A percentile compares a stretch with the other conserved stretches of the same genome.
These are phyloP conservation scores for Geotrichum carabidarum DNA, from an alignment of 1,139 yeast genomes.

Conservation along the genomic window DNA sequence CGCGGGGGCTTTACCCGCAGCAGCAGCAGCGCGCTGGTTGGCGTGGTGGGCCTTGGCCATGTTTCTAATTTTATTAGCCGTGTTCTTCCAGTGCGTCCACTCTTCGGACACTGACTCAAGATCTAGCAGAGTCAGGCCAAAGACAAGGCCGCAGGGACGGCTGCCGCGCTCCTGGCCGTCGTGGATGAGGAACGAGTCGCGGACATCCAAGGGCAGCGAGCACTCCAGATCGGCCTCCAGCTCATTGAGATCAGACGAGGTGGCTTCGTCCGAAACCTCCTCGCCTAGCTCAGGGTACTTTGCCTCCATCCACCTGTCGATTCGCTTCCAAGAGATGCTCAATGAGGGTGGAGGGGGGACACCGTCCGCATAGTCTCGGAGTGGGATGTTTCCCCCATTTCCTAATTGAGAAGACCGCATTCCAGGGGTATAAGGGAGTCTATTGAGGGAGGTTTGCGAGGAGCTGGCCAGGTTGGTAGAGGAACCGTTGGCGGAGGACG, in stretches of 20 bases:
- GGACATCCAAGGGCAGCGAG: conserved; percentile 64
- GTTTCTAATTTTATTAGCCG: conserved; percentile 42
- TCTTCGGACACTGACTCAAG: conserved; percentile 68
- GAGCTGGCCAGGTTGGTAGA: conserved; percentile 21
- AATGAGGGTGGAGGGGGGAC: conserved; percentile 70
- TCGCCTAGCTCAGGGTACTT: conserved; percentile 78
- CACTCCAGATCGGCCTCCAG: conserved; percentile 67
- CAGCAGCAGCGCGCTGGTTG: conserved; percentile 21
- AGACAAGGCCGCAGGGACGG: conserved; percentile 65
- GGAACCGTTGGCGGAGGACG: conserved; percentile 23
- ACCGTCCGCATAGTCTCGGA: conserved; percentile 45
- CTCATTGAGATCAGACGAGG: conserved; percentile 70
- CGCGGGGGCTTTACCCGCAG: conserved; percentile 3
- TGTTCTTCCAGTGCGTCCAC: conserved; percentile 67
- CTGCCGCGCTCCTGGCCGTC: conserved; percentile 82
- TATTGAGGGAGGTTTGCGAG: conserved; percentile 32
- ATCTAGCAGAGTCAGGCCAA: conserved; percentile 67
- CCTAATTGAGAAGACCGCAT: conserved; percentile 37
- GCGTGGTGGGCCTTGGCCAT: conserved; percentile 23
- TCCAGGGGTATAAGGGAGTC: conserved; percentile 37
- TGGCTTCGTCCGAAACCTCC: conserved; percentile 63
- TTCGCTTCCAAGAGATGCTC: conserved; percentile 65
- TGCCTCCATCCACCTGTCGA: conserved; percentile 68
- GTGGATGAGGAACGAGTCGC: conserved; percentile 68
- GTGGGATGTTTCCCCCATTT: conserved; percentile 41